Evolutionary conservation across 192 early-diverging fungal genomes (phyloP), one percentile per base, ranked within the genome.

Genomic region (Coemansia sp.): DNA sequence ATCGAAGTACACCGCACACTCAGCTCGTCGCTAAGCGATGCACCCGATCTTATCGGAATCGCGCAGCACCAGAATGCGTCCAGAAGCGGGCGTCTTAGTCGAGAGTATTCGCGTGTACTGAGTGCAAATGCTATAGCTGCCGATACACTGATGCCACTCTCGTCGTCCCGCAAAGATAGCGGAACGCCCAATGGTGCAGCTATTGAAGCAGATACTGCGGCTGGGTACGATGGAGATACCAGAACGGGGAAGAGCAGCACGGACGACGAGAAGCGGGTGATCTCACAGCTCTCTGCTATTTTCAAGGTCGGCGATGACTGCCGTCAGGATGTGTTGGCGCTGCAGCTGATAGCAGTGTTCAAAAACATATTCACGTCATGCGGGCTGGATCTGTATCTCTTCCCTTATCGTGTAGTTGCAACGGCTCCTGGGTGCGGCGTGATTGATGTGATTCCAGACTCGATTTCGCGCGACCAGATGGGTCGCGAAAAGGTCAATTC

Each of bases 251-350:
- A 8, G 30, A 52, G 30, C 23, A 25, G 9, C 23, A 6, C 28
- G 8, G 36, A 40, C 20, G 29, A 44, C 15, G 50, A 52, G n/a
- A 41, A 55, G 41, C 40, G 68, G 6, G 52, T 74, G 0, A 59
- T 71, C 30, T 82, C 87, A 3, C 87, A 91, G 79, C 88, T 93
- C 68, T 89, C 91, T 5, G 90, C 94, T 1, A 99, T 99, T 59
- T 99, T 99, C 85, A 99, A 99, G 85, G 96, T 99, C 44, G 97
- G 97, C 59, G 97, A 99, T 63, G 96, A 99, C 79, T 99, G 97
- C 80, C 88, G 97, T 29, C 97, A 99, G 77, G 97, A 99, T 71
- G 91, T 99, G 19, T 84, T 99, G 62, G 96, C 97, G 3, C 74
- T 99, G 50, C 97, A 99, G 82, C 83, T 99, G 64, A 97, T 99